phyloP scores from a whole-genome alignment of 2,329 filamentous ascomycete species.

The Hypoxylon sp. region DNA sequence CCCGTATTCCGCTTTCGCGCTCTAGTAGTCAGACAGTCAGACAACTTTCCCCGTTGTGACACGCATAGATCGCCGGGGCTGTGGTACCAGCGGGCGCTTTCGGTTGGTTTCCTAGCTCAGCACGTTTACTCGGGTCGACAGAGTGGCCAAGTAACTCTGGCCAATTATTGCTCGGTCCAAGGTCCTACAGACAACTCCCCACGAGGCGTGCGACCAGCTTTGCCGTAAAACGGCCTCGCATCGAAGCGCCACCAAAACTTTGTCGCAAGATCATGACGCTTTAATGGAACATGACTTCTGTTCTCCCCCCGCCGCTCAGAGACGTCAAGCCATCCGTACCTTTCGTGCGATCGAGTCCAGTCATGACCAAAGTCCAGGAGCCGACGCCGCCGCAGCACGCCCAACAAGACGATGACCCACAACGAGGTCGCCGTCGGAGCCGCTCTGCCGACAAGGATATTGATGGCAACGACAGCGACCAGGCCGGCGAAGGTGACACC shows the following conservation, averaged over 20 bases:
- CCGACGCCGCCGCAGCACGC: slow-evolving; percentile 55
- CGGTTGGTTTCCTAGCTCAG: slow-evolving; percentile 39
- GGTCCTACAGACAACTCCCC: slow-evolving; percentile 29
- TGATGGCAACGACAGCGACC: slow-evolving; percentile 56
- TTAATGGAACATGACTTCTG: slow-evolving; percentile 57
- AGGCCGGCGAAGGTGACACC: slow-evolving; percentile 54
- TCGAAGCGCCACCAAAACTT: slow-evolving; percentile 33
- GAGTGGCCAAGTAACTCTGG: slow-evolving; percentile 38
- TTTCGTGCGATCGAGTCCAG: slow-evolving; percentile 54
- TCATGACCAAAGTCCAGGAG: slow-evolving; percentile 59
- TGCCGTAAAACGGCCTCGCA: slow-evolving; percentile 32
- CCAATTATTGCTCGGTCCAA: slow-evolving; percentile 30
- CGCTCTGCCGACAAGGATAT: slow-evolving; percentile 58
- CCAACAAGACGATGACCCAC: slow-evolving; percentile 56
- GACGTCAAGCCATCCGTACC: slow-evolving; percentile 55
- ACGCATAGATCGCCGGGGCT: slow-evolving; percentile 44
- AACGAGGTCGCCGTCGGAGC: slow-evolving; percentile 57
- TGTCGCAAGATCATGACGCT: slow-evolving; percentile 42
- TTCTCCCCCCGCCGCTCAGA: slow-evolving; percentile 55
- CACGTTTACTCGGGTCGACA: slow-evolving; percentile 39
- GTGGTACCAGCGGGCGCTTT: slow-evolving; percentile 43
- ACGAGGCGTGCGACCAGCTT: slow-evolving; percentile 29
- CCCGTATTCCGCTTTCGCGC: slow-evolving; percentile 26
- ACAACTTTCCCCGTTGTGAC: slow-evolving; percentile 24
- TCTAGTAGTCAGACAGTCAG: slow-evolving; percentile 25